These are phyloP conservation scores for Didymella segeticola DNA, from an alignment of 2,329 filamentous ascomycete species.

Conservation along the genomic window DNA sequence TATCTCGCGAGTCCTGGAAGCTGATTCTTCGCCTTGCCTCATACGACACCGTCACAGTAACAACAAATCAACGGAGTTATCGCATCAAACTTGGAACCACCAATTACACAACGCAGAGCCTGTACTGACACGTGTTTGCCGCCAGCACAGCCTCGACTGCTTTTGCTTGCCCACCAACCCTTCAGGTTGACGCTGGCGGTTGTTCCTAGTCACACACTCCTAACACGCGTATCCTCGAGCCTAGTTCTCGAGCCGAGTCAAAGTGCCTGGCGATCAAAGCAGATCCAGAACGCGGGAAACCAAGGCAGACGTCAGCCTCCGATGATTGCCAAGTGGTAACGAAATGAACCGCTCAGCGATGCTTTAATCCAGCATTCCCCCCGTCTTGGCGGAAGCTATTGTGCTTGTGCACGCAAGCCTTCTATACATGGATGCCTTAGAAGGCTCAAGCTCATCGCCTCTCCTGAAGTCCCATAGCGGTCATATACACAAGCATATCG, in stretches of 20 bases:
- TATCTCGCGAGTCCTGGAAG: conserved; percentile 12
- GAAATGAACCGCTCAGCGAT: conserved; percentile 11
- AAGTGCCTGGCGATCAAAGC: conserved; percentile 12
- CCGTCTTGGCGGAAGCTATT: conserved; percentile 10
- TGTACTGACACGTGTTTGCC: conserved; percentile 3
- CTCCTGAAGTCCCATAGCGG: neutral
- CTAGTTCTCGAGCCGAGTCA: conserved; percentile 4
- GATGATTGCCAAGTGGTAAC: conserved; percentile 9
- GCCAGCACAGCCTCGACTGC: conserved; percentile 22
- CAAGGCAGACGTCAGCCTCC: conserved; percentile 6
- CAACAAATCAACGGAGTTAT: conserved; percentile 9
- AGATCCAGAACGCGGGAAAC: conserved; percentile 1
- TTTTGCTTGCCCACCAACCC: conserved; percentile 3
- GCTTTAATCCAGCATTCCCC: conserved; percentile 6
- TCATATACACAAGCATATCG: neutral
- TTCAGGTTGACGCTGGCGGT: conserved; percentile 5
- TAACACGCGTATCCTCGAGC: conserved; percentile 5
- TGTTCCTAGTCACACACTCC: neutral
- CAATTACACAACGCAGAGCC: neutral
- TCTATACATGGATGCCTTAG: neutral
- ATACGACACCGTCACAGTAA: conserved; percentile 10
- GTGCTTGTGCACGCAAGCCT: conserved; percentile 5
- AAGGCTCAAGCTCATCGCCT: conserved; percentile 3
- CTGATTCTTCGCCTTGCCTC: conserved; percentile 6
- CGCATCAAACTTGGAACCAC: conserved; percentile 5